Percentiles rank a stretch among this genome's conserved stretches.
Conservation (phyloP, 1,139 yeast species). For the Candida sp. region DNA sequence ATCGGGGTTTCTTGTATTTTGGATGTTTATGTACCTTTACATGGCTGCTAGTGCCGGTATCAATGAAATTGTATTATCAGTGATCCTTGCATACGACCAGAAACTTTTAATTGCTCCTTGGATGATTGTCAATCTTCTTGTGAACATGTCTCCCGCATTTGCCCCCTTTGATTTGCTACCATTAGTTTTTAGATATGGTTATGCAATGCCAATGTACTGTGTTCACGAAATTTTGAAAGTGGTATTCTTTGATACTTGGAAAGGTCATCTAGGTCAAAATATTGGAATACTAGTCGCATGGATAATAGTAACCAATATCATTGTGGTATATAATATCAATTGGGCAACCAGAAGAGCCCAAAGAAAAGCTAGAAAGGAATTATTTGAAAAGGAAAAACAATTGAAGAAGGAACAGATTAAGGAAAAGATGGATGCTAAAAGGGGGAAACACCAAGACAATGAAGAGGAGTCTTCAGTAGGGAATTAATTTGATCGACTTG, state of each 20-base stretch:
- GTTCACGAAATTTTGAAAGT: conserved; percentile 55
- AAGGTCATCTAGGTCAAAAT: conserved; percentile 54
- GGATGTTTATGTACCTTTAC: conserved; percentile 59
- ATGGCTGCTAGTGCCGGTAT: conserved; percentile 64
- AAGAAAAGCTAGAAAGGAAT: conserved; percentile 5
- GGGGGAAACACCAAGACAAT: too few species aligned
- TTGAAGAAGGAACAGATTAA: background rate
- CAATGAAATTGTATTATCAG: conserved; percentile 53
- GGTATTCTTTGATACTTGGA: conserved; percentile 53
- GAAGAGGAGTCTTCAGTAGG: background rate
- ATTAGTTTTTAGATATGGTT: conserved; percentile 58
- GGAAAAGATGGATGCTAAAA: background rate
- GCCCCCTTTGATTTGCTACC: conserved; percentile 54
- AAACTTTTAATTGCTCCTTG: conserved; percentile 54
- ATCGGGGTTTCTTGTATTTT: conserved; percentile 60
- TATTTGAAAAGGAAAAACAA: conserved; percentile 4
- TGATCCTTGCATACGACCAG: conserved; percentile 43
- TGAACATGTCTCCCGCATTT: conserved; percentile 60
- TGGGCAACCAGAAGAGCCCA: conserved; percentile 9
- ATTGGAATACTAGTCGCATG: conserved; percentile 57
- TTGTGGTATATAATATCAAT: conserved; percentile 9
- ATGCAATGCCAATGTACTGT: conserved; percentile 63
- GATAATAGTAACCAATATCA: conserved; percentile 45
- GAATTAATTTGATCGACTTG: too few species aligned
- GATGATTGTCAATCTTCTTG: conserved; percentile 59